Conservation (phyloP, 495 filamentous ascomycete species). For the Annulohypoxylon stygium region DNA sequence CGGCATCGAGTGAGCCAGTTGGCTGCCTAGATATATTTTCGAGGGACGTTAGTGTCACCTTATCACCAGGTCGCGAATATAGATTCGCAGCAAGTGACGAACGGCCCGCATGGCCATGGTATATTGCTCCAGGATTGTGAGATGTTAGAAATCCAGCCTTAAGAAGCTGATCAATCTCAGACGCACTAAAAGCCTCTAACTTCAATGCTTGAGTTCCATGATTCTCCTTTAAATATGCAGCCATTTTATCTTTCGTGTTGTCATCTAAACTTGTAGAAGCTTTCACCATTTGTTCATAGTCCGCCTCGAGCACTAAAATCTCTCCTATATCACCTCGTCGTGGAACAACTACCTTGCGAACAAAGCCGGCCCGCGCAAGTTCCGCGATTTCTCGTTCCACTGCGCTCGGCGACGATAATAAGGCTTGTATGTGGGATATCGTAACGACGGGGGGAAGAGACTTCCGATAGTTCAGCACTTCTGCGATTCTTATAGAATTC, state of each 20-base stretch:
- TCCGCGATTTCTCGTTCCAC: slow-evolving; percentile 81
- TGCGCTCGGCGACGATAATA: slow-evolving; percentile 73
- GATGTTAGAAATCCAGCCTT: slow-evolving; percentile 79
- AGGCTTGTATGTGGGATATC: slow-evolving; percentile 76
- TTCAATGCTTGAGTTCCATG: slow-evolving; percentile 67
- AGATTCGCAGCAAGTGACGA: slow-evolving; percentile 51
- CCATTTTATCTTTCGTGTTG: slow-evolving; percentile 69
- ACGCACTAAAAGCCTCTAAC: slow-evolving; percentile 59
- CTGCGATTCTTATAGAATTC: slow-evolving; percentile 77
- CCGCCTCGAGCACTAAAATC: slow-evolving; percentile 72
- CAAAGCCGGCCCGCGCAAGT: slow-evolving; percentile 67
- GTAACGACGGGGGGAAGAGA: slow-evolving; percentile 78
- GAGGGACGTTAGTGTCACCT: slow-evolving; percentile 65
- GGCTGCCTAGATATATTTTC: slow-evolving; percentile 67
- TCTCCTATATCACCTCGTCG: slow-evolving; percentile 77
- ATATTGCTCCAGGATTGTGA: slow-evolving; percentile 58
- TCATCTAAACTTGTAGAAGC: slow-evolving; percentile 59
- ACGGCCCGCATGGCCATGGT: slow-evolving; percentile 63
- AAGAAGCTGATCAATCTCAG: slow-evolving; percentile 71
- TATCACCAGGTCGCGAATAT: slow-evolving; percentile 66
- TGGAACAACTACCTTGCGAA: slow-evolving; percentile 76
- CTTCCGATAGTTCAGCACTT: slow-evolving; percentile 75
- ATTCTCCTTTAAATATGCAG: slow-evolving; percentile 64
- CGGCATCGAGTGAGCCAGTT: slow-evolving; percentile 72
- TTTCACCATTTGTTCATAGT: slow-evolving; percentile 71